Percentiles rank a stretch among this genome's conserved stretches.
Evolutionary conservation across 176 grass and related monocot species (phyloP).

Genomic region (Zoysia japonica): DNA sequence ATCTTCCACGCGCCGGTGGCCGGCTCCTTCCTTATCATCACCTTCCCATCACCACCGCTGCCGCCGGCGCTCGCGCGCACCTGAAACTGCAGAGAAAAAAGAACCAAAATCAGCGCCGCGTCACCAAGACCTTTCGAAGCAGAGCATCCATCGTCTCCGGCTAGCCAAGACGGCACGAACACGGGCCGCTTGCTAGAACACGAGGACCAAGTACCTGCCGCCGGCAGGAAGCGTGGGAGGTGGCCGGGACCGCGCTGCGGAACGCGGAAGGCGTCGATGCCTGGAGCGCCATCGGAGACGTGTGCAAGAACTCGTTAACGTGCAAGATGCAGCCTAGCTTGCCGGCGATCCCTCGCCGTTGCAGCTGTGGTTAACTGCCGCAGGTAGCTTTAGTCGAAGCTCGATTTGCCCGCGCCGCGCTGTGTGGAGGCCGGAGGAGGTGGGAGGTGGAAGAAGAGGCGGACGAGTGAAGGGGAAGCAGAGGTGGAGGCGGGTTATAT

Average conservation of each 20-base stretch:
- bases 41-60: constrained; percentile 34
- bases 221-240: constrained; percentile 30
- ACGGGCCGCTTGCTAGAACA: too few relatives aligned
- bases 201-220: constrained; percentile 49
- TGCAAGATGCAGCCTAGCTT: not conserved
- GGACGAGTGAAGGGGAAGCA: not conserved
- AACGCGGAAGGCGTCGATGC: constrained; percentile 46
- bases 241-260: constrained; percentile 29
- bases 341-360: not conserved
- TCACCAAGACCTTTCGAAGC: not conserved
- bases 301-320: not conserved
- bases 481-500: constrained; percentile 22
- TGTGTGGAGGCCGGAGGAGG: not conserved
- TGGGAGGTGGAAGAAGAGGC: not conserved
- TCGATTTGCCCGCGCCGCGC: not conserved
- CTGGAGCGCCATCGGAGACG: constrained; percentile 55
- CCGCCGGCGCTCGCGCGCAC: constrained; percentile 47
- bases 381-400: not conserved
- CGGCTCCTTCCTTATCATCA: constrained; percentile 42
- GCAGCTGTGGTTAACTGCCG: not conserved
- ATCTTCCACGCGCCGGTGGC: constrained; percentile 47
- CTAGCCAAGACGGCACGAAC: too few relatives aligned
- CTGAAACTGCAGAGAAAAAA: constrained; percentile 50
- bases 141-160: not conserved
- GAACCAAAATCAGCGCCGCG: not conserved